These are phyloP conservation scores for Candolleomyces aberdarensis DNA, from an alignment of 768 basidiomycete species.

Conservation along the genomic window DNA sequence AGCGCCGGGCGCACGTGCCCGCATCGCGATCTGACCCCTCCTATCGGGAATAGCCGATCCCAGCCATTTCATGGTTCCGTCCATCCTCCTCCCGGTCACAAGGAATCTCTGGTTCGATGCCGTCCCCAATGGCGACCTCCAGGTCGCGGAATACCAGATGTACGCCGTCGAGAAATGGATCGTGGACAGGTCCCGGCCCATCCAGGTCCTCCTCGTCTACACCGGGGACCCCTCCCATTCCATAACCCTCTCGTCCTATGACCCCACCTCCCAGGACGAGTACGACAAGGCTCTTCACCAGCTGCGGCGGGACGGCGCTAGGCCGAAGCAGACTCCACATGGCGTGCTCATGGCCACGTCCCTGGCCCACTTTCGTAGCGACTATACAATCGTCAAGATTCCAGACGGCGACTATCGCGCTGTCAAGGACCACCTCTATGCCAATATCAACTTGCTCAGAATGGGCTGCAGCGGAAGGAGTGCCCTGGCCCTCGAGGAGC, in stretches of 20 bases:
- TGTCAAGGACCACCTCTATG: constrained; percentile 64
- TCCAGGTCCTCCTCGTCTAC: constrained; percentile 67
- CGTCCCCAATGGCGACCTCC: neutral
- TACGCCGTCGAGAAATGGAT: constrained; percentile 91
- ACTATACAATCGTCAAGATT: constrained; percentile 81
- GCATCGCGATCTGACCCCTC: neutral
- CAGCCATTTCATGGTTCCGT: neutral
- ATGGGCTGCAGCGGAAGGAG: constrained; percentile 79
- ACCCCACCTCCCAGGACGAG: constrained; percentile 5
- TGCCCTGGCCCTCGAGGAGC: constrained; percentile 75
- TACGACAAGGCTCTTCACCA: constrained; percentile 61
- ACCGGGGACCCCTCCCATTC: constrained; percentile 74
- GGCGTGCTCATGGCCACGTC: constrained; percentile 81
- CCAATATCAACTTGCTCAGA: constrained; percentile 81
- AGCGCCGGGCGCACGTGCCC: neutral
- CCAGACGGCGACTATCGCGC: constrained; percentile 66
- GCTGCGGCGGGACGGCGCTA: constrained; percentile 67
- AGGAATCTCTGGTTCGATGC: neutral
- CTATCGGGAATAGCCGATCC: constrained; percentile 3
- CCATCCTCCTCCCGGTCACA: constrained; percentile 1
- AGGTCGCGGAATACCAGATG: constrained; percentile 66
- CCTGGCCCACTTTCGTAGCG: constrained; percentile 83
- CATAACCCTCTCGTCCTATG: constrained; percentile 20
- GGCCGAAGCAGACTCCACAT: constrained; percentile 68
- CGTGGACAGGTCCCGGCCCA: constrained; percentile 57